Evolutionary conservation across 2,329 filamentous ascomycete species (phyloP).

Genomic region (Hymenoscyphus fructigenus): DNA sequence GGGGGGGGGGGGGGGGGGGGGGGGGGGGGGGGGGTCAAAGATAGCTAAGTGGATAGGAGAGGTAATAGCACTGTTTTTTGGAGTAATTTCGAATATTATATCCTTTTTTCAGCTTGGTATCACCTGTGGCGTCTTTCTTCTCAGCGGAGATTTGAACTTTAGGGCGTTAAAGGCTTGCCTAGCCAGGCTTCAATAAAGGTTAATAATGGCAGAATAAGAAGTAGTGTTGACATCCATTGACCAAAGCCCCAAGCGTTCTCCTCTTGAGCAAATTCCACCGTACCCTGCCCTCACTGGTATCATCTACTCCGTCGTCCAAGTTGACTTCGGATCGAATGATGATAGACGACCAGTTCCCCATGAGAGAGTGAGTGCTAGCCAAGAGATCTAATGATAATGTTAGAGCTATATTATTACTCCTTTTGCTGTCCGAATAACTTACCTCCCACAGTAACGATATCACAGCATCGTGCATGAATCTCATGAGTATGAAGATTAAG

Average conservation of each 20-base stretch:
- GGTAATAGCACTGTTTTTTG: background rate
- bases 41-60: background rate
- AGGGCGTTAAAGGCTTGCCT: background rate
- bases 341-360: background rate
- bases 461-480: background rate
- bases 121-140: background rate
- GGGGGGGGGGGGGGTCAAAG: no score
- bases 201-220: background rate
- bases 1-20: no score
- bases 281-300: background rate
- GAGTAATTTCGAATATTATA: background rate
- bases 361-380: background rate
- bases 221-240: background rate
- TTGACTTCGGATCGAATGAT: background rate
- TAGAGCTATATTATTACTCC: background rate
- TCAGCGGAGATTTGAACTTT: background rate
- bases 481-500: background rate
- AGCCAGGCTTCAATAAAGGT: background rate
- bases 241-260: background rate
- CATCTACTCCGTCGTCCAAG: no score
- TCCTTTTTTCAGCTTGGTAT: background rate
- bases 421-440: background rate
- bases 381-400: background rate
- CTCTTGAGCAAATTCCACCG: background rate
- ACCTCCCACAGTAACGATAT: background rate